Percentiles rank a stretch among this genome's conserved stretches.
Conservation (phyloP, 2,329 filamentous ascomycete species). For the Myrmaecium sp. region DNA sequence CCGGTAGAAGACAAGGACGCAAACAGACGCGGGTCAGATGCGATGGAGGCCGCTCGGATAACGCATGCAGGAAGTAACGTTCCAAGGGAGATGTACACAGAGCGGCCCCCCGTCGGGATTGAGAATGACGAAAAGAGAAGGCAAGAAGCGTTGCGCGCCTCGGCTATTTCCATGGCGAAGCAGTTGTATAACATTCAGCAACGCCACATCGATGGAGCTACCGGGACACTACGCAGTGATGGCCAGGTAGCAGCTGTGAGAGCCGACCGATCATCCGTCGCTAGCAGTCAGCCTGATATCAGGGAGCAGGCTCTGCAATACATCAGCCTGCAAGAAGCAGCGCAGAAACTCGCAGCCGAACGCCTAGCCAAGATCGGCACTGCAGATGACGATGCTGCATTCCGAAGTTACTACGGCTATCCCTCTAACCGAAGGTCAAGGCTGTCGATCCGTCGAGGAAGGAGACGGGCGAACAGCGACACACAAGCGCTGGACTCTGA, state of each 20-base stretch:
- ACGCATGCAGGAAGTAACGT: conserved; percentile 52
- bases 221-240: conserved; percentile 17
- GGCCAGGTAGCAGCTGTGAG: conserved; percentile 20
- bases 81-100: conserved; percentile 60
- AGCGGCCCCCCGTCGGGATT: conserved; percentile 51
- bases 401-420: conserved; percentile 62
- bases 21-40: conserved; percentile 27
- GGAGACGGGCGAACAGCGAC: conserved; percentile 49
- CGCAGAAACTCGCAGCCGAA: conserved; percentile 72
- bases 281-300: conserved; percentile 26
- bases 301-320: conserved; percentile 34
- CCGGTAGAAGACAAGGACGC: conserved; percentile 13
- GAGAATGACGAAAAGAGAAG: conserved; percentile 60
- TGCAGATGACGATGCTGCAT: conserved; percentile 43
- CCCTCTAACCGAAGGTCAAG: conserved; percentile 31
- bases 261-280: conserved; percentile 12
- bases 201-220: conserved; percentile 34
- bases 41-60: conserved; percentile 44
- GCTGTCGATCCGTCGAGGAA: conserved; percentile 35
- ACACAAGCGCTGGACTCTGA: conserved; percentile 32
- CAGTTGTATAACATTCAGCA: conserved; percentile 65
- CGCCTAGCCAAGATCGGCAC: conserved; percentile 65
- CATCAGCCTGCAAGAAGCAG: conserved; percentile 64
- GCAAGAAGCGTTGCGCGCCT: conserved; percentile 59
- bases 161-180: conserved; percentile 77